phyloP scores from a whole-genome alignment of 73 alveolate genomes.

The Paramecium pentaurelia region DNA sequence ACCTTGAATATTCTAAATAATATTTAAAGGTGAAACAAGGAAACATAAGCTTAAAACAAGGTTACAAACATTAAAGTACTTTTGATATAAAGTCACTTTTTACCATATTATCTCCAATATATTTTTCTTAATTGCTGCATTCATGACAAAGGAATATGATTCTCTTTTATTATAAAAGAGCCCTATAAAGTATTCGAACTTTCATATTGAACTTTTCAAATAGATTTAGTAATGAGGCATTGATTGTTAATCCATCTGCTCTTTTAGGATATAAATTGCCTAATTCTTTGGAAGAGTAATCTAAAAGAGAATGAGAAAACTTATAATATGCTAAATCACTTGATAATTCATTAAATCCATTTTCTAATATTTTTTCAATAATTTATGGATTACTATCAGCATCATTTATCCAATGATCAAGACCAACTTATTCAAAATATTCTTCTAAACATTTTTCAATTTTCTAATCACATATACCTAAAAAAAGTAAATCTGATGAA shows the following conservation, averaged over 20 bases:
- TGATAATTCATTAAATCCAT: not conserved
- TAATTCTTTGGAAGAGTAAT: not conserved
- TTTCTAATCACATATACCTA: not conserved
- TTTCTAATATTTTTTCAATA: not conserved
- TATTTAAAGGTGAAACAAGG: conserved; percentile 17
- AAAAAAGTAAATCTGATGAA: not conserved
- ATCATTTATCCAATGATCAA: conserved; percentile 35
- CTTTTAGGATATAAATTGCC: not conserved
- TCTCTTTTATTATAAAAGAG: not conserved
- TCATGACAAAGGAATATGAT: conserved; percentile 6
- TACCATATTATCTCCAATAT: not conserved
- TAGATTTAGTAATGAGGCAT: not conserved
- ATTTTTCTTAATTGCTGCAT: not conserved
- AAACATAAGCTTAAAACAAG: not conserved
- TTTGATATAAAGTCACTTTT: not conserved
- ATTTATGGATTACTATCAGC: not conserved
- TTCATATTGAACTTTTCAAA: not conserved
- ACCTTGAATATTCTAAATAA: not conserved
- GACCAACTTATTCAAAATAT: not conserved
- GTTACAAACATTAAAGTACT: not conserved
- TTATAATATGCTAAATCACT: not conserved
- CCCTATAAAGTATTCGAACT: not conserved
- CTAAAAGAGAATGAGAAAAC: not conserved
- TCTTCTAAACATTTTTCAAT: not conserved
- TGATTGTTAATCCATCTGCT: not conserved